Percentiles rank a stretch among this genome's conserved stretches.
These are phyloP conservation scores for Emergomyces pasteurianus DNA, from an alignment of 2,329 filamentous ascomycete species.

Conservation along the genomic window DNA sequence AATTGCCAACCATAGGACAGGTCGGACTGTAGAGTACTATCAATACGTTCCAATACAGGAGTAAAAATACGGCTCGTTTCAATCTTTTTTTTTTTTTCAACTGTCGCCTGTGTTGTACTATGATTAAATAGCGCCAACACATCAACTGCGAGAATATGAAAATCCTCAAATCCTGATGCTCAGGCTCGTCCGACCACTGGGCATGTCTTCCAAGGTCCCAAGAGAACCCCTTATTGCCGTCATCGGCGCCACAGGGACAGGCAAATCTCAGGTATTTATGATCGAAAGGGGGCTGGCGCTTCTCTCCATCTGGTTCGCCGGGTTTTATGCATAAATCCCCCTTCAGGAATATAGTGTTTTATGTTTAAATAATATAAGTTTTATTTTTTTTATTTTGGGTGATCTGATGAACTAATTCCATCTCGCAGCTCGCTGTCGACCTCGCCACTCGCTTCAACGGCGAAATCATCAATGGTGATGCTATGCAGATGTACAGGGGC, in stretches of 20 bases:
- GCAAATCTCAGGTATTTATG: constrained; percentile 84
- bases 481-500: constrained; percentile 92
- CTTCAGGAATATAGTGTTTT: too few species aligned
- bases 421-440: constrained; percentile 68
- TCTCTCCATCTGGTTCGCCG: too few species aligned
- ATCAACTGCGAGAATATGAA: neutral
- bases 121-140: too few species aligned
- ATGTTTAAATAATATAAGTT: neutral
- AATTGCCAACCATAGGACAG: too few species aligned
- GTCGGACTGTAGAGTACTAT: too few species aligned
- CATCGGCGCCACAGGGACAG: constrained; percentile 82
- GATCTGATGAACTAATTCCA: neutral
- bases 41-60: neutral
- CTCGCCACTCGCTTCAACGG: constrained; percentile 73
- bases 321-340: neutral
- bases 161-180: constrained; percentile 1
- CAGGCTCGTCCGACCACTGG: neutral
- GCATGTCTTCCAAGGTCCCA: constrained; percentile 12
- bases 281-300: too few species aligned
- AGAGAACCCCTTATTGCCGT: constrained; percentile 60
- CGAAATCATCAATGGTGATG: constrained; percentile 93
- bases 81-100: too few species aligned
- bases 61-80: neutral
- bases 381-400: neutral
- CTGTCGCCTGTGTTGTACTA: too few species aligned